Evolutionary conservation across 2,329 filamentous ascomycete genomes (phyloP).

Genomic region (Talaromyces albobiverticillius): DNA sequence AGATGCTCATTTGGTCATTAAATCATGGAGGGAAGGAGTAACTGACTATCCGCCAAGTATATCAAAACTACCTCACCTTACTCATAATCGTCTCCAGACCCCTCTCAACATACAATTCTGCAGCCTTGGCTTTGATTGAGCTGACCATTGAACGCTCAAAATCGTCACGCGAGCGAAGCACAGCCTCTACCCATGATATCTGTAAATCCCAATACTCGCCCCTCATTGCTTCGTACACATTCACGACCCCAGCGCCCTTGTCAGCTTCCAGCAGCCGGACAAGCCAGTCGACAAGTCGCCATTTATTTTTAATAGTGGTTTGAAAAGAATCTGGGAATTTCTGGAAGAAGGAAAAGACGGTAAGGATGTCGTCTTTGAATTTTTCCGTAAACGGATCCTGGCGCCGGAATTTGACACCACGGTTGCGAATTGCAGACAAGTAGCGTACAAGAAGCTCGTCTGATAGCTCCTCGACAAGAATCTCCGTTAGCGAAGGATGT

Average conservation of each 20-base stretch:
- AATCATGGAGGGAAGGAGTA: background rate
- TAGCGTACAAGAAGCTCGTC: conserved; percentile 89
- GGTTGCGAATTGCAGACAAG: conserved; percentile 80
- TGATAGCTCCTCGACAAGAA: conserved; percentile 88
- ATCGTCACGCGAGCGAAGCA: conserved; percentile 81
- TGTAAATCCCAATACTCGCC: conserved; percentile 87
- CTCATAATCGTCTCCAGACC: conserved; percentile 93
- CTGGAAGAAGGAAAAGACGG: conserved; percentile 86
- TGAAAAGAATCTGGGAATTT: conserved; percentile 67
- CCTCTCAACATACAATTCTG: conserved; percentile 75
- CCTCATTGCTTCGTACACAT: conserved; percentile 83
- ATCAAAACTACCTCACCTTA: conserved; percentile 70
- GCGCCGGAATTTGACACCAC: conserved; percentile 81
- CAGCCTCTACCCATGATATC: conserved; percentile 92
- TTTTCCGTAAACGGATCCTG: conserved; percentile 87
- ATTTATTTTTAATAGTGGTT: conserved; percentile 79
- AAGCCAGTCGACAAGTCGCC: conserved; percentile 86
- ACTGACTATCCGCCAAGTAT: background rate
- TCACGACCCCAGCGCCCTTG: conserved; percentile 69
- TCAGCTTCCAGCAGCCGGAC: conserved; percentile 71
- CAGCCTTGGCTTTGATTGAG: conserved; percentile 82
- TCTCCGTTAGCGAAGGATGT: conserved; percentile 82
- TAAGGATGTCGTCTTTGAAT: conserved; percentile 87
- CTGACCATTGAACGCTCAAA: conserved; percentile 90
- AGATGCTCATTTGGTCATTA: background rate